These are phyloP conservation scores for Pythium dissotocum DNA, from an alignment of 352 stramenopile species.

Conservation along the genomic window DNA sequence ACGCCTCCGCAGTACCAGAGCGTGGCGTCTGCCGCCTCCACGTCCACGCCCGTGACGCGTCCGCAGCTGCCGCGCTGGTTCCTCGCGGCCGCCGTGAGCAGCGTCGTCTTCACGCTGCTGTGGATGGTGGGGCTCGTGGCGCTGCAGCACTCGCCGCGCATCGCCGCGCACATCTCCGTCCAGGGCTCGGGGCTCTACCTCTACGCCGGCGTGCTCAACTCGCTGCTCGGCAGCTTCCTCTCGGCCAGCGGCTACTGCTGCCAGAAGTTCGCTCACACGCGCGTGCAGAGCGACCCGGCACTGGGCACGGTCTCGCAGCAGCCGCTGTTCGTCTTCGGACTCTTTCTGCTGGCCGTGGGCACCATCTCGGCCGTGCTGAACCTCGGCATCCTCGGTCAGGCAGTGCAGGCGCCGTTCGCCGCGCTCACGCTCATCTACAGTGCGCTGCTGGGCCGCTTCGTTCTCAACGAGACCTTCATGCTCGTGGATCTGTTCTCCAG, in stretches of 20 bases:
- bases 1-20: constrained; percentile 6
- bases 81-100: constrained; percentile 34
- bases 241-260: constrained; percentile 82
- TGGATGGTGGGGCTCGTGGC: constrained; percentile 58
- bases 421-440: constrained; percentile 83
- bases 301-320: constrained; percentile 66
- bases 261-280: constrained; percentile 71
- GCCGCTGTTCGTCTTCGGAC: constrained; percentile 49
- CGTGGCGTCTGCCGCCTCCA: neutral
- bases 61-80: constrained; percentile 59
- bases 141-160: constrained; percentile 35
- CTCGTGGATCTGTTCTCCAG: constrained; percentile 57
- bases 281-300: constrained; percentile 46
- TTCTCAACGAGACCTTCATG: constrained; percentile 55
- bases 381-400: constrained; percentile 71
- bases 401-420: constrained; percentile 76
- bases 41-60: neutral
- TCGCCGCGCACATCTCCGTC: constrained; percentile 26
- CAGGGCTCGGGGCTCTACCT: constrained; percentile 38
- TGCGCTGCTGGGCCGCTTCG: constrained; percentile 62
- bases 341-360: constrained; percentile 62
- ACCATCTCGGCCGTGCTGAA: constrained; percentile 75
- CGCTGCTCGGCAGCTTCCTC: constrained; percentile 71
- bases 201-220: constrained; percentile 75
- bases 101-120: constrained; percentile 41